Evolutionary conservation across 768 basidiomycete genomes (phyloP).

Genomic region (Suillus spraguei): DNA sequence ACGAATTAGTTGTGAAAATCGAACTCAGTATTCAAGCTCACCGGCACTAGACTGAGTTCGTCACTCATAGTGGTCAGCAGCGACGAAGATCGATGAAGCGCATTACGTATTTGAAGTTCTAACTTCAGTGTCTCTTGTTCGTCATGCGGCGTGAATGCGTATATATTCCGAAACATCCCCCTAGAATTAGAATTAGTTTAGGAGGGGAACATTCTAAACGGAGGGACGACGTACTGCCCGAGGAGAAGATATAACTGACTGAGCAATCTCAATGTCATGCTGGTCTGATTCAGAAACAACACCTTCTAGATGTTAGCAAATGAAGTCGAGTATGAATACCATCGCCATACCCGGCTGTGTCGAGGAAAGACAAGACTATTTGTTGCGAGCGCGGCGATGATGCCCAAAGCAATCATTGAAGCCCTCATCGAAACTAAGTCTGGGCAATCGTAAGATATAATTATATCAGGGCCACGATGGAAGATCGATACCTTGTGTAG

Average conservation of each 20-base stretch:
- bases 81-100: constrained; percentile 39
- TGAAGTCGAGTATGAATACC: not conserved
- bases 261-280: constrained; percentile 39
- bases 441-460: constrained; percentile 18
- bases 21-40: constrained; percentile 25
- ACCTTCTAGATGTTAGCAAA: constrained; percentile 29
- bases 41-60: constrained; percentile 51
- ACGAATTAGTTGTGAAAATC: not conserved
- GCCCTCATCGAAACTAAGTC: constrained; percentile 43
- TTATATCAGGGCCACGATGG: not conserved
- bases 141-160: constrained; percentile 28
- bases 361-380: constrained; percentile 49
- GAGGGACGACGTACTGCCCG: constrained; percentile 36
- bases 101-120: constrained; percentile 45
- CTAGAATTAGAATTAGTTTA: constrained; percentile 29
- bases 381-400: constrained; percentile 45
- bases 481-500: constrained; percentile 31
- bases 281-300: constrained; percentile 42
- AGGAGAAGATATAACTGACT: constrained; percentile 47
- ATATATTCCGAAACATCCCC: constrained; percentile 36
- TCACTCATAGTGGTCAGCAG: constrained; percentile 46
- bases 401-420: constrained; percentile 45
- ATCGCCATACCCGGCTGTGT: constrained; percentile 42
- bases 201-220: constrained; percentile 4
- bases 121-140: constrained; percentile 40